These are phyloP conservation scores for Aleurites moluccanus DNA, from an alignment of 441 rosid species.

Conservation along the genomic window DNA sequence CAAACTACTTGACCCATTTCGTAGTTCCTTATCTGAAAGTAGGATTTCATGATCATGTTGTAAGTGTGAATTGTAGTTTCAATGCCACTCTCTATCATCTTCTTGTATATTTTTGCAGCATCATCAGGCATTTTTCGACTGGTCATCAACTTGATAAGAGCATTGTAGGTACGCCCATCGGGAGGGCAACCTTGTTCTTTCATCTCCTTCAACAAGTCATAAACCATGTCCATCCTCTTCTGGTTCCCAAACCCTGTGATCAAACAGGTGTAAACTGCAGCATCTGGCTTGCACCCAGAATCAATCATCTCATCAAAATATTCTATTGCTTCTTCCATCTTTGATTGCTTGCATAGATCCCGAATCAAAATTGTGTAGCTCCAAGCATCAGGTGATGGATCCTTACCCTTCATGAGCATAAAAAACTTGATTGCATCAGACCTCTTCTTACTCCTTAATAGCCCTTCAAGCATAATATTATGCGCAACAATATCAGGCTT, in stretches of 20 bases:
- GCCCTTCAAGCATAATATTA: conserved; percentile 78
- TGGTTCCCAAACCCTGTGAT: conserved; percentile 73
- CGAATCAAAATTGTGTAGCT: conserved; percentile 76
- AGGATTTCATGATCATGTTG: conserved; percentile 83
- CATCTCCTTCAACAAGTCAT: conserved; percentile 69
- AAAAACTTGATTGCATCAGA: conserved; percentile 81
- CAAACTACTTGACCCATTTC: conserved; percentile 59
- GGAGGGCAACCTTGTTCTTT: conserved; percentile 68
- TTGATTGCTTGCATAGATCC: conserved; percentile 67
- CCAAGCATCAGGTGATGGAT: conserved; percentile 61
- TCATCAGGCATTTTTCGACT: conserved; percentile 58
- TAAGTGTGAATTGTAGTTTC: conserved; percentile 73
- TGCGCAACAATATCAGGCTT: conserved; percentile 69
- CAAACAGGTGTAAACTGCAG: conserved; percentile 73
- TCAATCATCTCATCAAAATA: conserved; percentile 69
- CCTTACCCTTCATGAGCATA: conserved; percentile 79
- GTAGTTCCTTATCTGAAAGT: conserved; percentile 60
- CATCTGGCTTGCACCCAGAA: conserved; percentile 59
- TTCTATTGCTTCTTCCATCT: conserved; percentile 65
- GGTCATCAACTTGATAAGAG: conserved; percentile 71
- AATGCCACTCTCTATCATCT: conserved; percentile 59
- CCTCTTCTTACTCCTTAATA: conserved; percentile 59
- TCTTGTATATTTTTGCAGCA: conserved; percentile 60
- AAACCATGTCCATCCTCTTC: conserved; percentile 66
- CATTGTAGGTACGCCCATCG: conserved; percentile 68